Percentiles rank a stretch among this genome's conserved stretches.
phyloP scores from a whole-genome alignment of 1,139 yeast species.

The Eremothecium cymbalariae region DNA sequence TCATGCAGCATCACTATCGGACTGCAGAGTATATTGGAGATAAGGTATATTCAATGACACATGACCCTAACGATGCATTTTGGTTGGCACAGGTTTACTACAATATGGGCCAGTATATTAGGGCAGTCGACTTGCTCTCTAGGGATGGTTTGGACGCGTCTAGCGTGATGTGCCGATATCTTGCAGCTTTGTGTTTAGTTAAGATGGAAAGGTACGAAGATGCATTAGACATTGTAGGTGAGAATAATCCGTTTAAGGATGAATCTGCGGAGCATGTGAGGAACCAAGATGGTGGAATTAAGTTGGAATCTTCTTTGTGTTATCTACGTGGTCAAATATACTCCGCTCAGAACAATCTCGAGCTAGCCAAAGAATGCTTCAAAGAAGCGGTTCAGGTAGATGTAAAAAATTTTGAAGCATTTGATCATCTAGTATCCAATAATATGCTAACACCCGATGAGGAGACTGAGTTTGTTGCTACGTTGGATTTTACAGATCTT shows the following conservation, averaged over 20 bases:
- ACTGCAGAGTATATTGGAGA: slow-evolving; percentile 93
- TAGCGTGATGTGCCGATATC: slow-evolving; percentile 68
- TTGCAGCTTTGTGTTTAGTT: slow-evolving; percentile 68
- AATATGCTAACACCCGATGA: slow-evolving; percentile 76
- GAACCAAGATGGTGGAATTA: slow-evolving; percentile 62
- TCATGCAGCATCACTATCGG: slow-evolving; percentile 82
- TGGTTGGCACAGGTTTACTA: slow-evolving; percentile 93
- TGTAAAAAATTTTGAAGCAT: slow-evolving; percentile 90
- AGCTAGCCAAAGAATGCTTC: slow-evolving; percentile 78
- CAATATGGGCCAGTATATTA: slow-evolving; percentile 57
- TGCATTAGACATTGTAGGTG: slow-evolving; percentile 82
- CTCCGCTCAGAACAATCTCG: slow-evolving; percentile 77
- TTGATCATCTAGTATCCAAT: slow-evolving; percentile 65
- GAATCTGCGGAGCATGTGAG: slow-evolving; percentile 15
- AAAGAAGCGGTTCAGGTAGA: slow-evolving; percentile 83
- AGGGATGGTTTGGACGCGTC: slow-evolving; percentile 35
- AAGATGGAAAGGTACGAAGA: slow-evolving; percentile 80
- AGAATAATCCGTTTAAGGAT: slow-evolving; percentile 58
- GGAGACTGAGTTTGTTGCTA: slow-evolving; percentile 71
- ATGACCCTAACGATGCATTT: slow-evolving; percentile 88
- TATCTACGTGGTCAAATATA: slow-evolving; percentile 77
- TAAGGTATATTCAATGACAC: slow-evolving; percentile 64
- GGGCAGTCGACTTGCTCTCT: slow-evolving; percentile 62
- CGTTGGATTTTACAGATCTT: slow-evolving; percentile 62
- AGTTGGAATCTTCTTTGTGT: slow-evolving; percentile 81